These are phyloP conservation scores for Sclerotinia sclerotiorum DNA, from an alignment of 2,329 filamentous ascomycete species.

Conservation along the genomic window DNA sequence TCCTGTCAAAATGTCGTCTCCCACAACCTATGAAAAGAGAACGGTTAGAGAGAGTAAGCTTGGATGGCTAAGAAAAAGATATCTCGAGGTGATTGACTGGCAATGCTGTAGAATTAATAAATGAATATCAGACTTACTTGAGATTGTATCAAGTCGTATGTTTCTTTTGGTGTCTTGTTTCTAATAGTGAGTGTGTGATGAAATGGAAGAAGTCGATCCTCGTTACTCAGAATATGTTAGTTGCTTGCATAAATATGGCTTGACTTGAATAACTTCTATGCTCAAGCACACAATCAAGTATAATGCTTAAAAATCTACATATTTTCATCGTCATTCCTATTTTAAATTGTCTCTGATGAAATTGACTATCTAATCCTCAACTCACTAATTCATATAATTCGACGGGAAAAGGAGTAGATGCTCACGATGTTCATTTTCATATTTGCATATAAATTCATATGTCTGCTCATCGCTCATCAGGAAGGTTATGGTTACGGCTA, in stretches of 20 bases:
- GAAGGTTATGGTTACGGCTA: not conserved
- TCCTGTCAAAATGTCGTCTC: constrained; percentile 33
- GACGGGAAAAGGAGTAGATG: not conserved
- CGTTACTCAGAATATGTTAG: constrained; percentile 30
- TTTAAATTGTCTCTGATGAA: constrained; percentile 21
- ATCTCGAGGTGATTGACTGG: constrained; percentile 24
- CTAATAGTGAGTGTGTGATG: constrained; percentile 22
- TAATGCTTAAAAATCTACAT: constrained; percentile 9
- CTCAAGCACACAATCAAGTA: constrained; percentile 1
- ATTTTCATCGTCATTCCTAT: constrained; percentile 24
- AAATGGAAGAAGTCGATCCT: constrained; percentile 22
- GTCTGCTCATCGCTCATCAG: no score
- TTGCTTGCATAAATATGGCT: constrained; percentile 30
- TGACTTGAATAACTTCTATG: constrained; percentile 26
- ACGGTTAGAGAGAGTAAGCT: constrained; percentile 29
- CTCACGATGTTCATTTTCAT: not conserved
- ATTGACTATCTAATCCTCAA: not conserved
- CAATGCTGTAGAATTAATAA: constrained; percentile 21
- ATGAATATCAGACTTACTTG: constrained; percentile 32
- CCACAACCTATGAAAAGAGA: constrained; percentile 22
- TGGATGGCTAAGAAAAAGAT: constrained; percentile 23
- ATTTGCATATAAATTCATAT: not conserved
- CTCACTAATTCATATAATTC: not conserved
- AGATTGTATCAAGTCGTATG: constrained; percentile 25
- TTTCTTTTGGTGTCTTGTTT: constrained; percentile 25